Evolutionary conservation across 345 rosid species (phyloP).

Genomic region (Clausena lansium): DNA sequence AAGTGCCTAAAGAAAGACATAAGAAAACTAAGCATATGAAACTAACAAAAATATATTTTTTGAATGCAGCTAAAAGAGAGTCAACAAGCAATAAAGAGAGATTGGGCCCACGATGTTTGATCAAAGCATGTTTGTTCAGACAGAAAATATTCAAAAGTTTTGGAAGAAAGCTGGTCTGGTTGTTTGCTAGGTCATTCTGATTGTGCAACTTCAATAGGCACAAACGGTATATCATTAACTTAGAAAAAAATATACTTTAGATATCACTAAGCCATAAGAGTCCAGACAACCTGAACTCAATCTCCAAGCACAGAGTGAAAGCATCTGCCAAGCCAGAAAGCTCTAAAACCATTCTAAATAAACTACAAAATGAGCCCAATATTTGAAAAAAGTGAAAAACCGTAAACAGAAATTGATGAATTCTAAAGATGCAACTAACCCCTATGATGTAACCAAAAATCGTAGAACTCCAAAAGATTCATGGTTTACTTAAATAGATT

Average conservation of each 20-base stretch:
- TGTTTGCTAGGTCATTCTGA: not conserved
- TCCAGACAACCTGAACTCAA: not conserved
- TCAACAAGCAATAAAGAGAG: not conserved
- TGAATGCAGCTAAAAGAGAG: not conserved
- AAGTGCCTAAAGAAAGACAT: slow-evolving; percentile 53
- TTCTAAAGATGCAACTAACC: not conserved
- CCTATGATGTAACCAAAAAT: not conserved
- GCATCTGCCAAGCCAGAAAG: not conserved
- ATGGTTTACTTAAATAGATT: not conserved
- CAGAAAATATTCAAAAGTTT: not conserved
- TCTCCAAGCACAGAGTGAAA: not conserved
- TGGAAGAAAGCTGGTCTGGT: not conserved
- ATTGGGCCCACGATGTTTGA: no score
- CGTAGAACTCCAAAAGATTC: not conserved
- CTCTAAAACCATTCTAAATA: not conserved
- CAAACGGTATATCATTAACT: not conserved
- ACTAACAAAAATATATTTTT: not conserved
- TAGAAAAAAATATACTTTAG: not conserved
- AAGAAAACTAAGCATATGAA: not conserved
- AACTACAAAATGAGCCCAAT: not conserved
- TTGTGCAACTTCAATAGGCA: not conserved
- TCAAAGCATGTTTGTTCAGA: no score
- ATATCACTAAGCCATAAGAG: not conserved
- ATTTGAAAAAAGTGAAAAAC: not conserved
- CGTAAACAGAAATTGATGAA: no score